A percentile compares a stretch with the other conserved stretches of the same genome.
phyloP scores from a whole-genome alignment of 805 yeast genomes.

The Yamadazyma tumulicola region DNA sequence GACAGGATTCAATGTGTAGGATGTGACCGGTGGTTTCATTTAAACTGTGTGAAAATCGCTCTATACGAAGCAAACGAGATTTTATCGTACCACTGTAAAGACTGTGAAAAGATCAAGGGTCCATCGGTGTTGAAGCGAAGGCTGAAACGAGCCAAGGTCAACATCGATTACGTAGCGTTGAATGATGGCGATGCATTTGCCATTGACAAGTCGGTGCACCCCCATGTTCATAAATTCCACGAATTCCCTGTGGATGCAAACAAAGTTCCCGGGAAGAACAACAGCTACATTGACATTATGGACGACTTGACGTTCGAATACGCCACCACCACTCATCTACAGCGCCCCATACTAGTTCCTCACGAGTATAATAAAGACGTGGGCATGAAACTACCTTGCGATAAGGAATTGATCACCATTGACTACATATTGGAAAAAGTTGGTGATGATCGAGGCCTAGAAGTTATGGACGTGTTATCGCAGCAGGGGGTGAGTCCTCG shows the following conservation, averaged over 20 bases:
- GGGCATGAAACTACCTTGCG: conserved; percentile 53
- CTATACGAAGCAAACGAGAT: conserved; percentile 34
- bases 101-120: conserved; percentile 46
- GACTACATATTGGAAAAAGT: conserved; percentile 52
- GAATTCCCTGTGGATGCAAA: conserved; percentile 24
- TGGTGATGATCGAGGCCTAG: conserved; percentile 63
- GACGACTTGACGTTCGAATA: conserved; percentile 33
- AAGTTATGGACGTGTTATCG: conserved; percentile 86
- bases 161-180: conserved; percentile 74
- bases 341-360: conserved; percentile 47
- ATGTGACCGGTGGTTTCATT: conserved; percentile 56
- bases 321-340: conserved; percentile 29
- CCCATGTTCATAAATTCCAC: conserved; percentile 45
- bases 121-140: conserved; percentile 48
- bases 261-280: conserved; percentile 1
- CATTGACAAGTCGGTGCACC: conserved; percentile 43
- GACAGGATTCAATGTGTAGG: conserved; percentile 57
- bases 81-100: conserved; percentile 51
- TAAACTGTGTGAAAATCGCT: conserved; percentile 42
- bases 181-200: conserved; percentile 65
- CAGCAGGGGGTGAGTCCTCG: conserved; percentile 61
- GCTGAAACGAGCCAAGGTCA: conserved; percentile 49
- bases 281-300: conserved; percentile 21
- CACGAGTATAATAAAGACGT: conserved; percentile 47
- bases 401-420: conserved; percentile 43